A percentile compares a stretch with the other conserved stretches of the same genome.
Evolutionary conservation across 306 rosid species (phyloP).

Genomic region (Adenanthera pavonina): DNA sequence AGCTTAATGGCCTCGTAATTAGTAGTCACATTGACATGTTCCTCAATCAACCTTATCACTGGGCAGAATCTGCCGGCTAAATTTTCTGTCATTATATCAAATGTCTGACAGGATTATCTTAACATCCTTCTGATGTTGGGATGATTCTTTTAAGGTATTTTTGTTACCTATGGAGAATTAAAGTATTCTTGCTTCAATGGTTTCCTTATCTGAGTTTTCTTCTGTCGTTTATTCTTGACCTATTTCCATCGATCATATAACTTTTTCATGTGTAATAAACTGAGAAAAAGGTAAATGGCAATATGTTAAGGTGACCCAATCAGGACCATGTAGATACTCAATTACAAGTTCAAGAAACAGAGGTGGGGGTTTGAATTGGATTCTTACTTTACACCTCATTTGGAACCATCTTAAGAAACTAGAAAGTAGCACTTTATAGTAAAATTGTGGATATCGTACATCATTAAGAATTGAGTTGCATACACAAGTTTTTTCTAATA

Average conservation of each 20-base stretch:
- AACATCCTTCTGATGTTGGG: conserved; percentile 1
- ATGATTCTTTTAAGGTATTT: not conserved
- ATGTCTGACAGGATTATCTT: conserved; percentile 17
- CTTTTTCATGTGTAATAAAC: not conserved
- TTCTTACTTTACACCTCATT: not conserved
- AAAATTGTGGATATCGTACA: conserved; percentile 2
- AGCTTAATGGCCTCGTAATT: not conserved
- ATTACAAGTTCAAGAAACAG: conserved; percentile 3
- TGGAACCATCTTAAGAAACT: conserved; percentile 7
- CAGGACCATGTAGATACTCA: not conserved
- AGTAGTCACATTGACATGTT: conserved; percentile 1
- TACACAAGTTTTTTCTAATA: not conserved
- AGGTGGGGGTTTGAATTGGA: conserved; percentile 18
- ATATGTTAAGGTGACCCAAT: not conserved
- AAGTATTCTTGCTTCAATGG: not conserved
- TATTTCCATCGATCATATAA: not conserved
- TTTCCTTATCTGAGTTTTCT: not conserved
- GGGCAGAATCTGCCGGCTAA: not conserved
- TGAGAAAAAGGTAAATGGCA: not conserved
- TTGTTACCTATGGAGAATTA: not conserved
- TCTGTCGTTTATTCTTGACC: not conserved
- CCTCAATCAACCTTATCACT: not conserved
- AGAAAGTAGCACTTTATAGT: conserved; percentile 9
- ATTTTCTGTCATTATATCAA: not conserved
- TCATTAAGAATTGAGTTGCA: not conserved